A percentile compares a stretch with the other conserved stretches of the same genome.
Evolutionary conservation across 139 green algal species (phyloP).

Genomic region (Tetradesmus obliquus): DNA sequence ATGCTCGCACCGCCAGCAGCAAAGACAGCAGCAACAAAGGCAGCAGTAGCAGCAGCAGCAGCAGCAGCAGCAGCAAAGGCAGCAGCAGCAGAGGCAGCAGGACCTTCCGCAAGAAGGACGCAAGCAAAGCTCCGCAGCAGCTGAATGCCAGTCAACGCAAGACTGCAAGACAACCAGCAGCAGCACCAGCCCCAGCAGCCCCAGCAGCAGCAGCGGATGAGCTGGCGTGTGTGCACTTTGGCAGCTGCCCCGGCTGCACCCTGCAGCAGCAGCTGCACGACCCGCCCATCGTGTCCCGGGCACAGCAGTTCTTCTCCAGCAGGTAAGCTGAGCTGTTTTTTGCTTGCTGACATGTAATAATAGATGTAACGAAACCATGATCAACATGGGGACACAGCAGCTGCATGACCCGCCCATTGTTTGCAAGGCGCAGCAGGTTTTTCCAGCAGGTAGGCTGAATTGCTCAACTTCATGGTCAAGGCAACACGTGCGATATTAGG

Average conservation of each 20-base stretch:
- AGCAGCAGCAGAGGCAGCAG: background rate
- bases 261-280: conserved; percentile 47
- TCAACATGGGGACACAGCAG: no score
- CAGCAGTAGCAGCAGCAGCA: background rate
- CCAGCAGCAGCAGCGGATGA: background rate
- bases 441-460: no score
- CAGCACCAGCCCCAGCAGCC: conserved; percentile 42
- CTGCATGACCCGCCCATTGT: no score
- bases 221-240: conserved; percentile 69
- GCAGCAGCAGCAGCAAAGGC: background rate
- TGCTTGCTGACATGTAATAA: no score
- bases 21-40: background rate
- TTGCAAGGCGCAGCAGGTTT: no score
- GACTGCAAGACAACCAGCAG: conserved; percentile 24
- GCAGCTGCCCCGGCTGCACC: conserved; percentile 64
- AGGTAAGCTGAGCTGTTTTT: background rate
- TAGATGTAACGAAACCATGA: no score
- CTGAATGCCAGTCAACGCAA: background rate
- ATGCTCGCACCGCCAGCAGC: background rate
- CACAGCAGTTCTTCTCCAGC: conserved; percentile 50
- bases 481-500: no score
- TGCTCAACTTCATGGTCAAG: no score
- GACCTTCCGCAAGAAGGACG: background rate
- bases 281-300: conserved; percentile 51
- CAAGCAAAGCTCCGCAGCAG: background rate